A percentile compares a stretch with the other conserved stretches of the same genome.
These are phyloP conservation scores for Amanita molliuscula DNA, from an alignment of 768 basidiomycete species.

Conservation along the genomic window DNA sequence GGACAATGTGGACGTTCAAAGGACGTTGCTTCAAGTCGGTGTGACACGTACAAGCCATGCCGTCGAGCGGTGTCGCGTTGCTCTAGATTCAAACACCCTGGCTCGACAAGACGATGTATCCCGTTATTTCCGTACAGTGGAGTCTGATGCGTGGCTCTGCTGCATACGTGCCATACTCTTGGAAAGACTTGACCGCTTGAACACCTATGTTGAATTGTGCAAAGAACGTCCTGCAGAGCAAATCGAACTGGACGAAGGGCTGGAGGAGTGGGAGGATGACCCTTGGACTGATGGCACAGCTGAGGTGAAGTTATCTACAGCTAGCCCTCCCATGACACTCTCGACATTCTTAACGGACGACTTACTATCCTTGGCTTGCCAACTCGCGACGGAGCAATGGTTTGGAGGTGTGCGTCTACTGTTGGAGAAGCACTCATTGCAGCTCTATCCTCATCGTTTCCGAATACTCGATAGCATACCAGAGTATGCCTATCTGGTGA, in stretches of 20 bases:
- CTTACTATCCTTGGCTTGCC: conserved; percentile 46
- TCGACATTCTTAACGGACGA: conserved; percentile 53
- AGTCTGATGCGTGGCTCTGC: conserved; percentile 55
- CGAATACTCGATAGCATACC: conserved; percentile 66
- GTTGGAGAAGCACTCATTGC: conserved; percentile 39
- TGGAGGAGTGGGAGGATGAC: conserved; percentile 70
- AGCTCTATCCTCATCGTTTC: conserved; percentile 63
- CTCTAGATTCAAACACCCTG: conserved; percentile 12
- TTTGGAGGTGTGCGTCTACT: conserved; percentile 52
- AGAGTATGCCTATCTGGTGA: conserved; percentile 54
- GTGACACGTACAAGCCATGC: conserved; percentile 46
- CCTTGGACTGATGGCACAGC: conserved; percentile 53
- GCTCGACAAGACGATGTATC: conserved; percentile 22
- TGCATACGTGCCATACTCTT: conserved; percentile 60
- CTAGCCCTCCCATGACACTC: conserved; percentile 37
- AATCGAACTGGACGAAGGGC: conserved; percentile 35
- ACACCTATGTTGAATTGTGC: conserved; percentile 60
- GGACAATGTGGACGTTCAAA: conserved; percentile 45
- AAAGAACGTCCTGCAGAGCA: conserved; percentile 28
- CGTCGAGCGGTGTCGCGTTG: conserved; percentile 34
- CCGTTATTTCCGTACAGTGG: conserved; percentile 45
- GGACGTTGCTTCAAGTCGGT: conserved; percentile 50
- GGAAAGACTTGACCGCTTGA: conserved; percentile 55
- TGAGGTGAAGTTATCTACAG: conserved; percentile 18
- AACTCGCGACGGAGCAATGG: conserved; percentile 54